Evolutionary conservation across 306 rosid species (phyloP).

Genomic region (Phaseolus lunatus): DNA sequence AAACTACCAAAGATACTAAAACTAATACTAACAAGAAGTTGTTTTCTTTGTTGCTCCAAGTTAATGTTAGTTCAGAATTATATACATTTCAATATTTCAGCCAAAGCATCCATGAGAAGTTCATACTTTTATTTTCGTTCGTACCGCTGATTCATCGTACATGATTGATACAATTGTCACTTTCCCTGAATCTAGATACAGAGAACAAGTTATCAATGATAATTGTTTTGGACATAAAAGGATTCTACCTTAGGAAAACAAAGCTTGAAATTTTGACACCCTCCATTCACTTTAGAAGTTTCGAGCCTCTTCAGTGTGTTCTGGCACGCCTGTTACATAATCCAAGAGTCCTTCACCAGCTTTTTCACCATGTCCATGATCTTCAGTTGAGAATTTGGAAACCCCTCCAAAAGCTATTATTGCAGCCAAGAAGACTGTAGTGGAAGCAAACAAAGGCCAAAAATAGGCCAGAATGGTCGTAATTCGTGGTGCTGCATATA

Average conservation of each 20-base stretch:
- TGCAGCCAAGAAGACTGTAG: conserved; percentile 59
- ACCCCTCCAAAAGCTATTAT: conserved; percentile 64
- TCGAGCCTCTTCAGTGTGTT: conserved; percentile 42
- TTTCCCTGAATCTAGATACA: not conserved
- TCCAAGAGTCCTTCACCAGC: conserved; percentile 69
- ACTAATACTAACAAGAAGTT: too few species aligned
- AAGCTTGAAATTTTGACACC: conserved; percentile 26
- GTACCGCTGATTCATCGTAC: conserved; percentile 5
- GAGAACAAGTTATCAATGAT: conserved; percentile 20
- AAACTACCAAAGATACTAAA: too few species aligned
- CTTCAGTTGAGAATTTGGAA: conserved; percentile 55
- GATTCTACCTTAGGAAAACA: conserved; percentile 21
- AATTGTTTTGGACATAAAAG: conserved; percentile 31
- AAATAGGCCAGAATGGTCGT: conserved; percentile 64
- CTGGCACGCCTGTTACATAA: conserved; percentile 63
- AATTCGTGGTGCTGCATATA: conserved; percentile 67
- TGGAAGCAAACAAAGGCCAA: conserved; percentile 85
- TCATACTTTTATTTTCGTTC: conserved; percentile 4
- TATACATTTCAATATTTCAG: not conserved
- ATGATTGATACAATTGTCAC: conserved; percentile 20
- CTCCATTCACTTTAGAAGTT: conserved; percentile 1
- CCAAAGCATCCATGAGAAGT: conserved; percentile 19
- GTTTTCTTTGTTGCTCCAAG: too few species aligned
- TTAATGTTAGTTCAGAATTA: too few species aligned
- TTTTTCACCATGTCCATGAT: conserved; percentile 50